These are phyloP conservation scores for Xylaria sp. DNA, from an alignment of 2,329 filamentous ascomycete genomes.

Conservation along the genomic window DNA sequence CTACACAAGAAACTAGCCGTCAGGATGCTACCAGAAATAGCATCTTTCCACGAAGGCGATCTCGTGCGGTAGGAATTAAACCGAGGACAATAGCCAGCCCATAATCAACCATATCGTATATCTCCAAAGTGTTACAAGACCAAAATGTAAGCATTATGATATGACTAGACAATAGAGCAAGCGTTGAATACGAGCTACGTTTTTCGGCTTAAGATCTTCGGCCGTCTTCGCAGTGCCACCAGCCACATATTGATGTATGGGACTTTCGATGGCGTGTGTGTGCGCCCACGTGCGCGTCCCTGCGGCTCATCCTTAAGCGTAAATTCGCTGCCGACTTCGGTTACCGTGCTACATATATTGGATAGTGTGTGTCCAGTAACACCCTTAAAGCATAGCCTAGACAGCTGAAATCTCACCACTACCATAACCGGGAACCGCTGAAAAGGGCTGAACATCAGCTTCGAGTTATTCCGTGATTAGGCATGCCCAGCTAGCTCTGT, in stretches of 20 bases:
- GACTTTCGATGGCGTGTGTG: neutral
- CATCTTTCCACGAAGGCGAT: neutral
- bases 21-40: neutral
- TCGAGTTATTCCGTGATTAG: neutral
- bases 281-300: neutral
- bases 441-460: neutral
- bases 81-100: neutral
- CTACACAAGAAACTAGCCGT: neutral
- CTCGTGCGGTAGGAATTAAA: neutral
- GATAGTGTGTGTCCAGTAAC: neutral
- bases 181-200: neutral
- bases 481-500: no score
- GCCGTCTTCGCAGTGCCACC: neutral
- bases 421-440: neutral
- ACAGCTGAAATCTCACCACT: constrained; percentile 2
- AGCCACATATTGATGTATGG: constrained; percentile 3
- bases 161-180: neutral
- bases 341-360: neutral
- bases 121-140: neutral
- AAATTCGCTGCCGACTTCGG: neutral
- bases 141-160: neutral
- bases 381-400: neutral
- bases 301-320: neutral
- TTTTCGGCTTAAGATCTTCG: neutral
- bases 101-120: neutral